phyloP scores from a whole-genome alignment of 1,284 basidiomycete species.

The Cryptococcus jaspeensis region DNA sequence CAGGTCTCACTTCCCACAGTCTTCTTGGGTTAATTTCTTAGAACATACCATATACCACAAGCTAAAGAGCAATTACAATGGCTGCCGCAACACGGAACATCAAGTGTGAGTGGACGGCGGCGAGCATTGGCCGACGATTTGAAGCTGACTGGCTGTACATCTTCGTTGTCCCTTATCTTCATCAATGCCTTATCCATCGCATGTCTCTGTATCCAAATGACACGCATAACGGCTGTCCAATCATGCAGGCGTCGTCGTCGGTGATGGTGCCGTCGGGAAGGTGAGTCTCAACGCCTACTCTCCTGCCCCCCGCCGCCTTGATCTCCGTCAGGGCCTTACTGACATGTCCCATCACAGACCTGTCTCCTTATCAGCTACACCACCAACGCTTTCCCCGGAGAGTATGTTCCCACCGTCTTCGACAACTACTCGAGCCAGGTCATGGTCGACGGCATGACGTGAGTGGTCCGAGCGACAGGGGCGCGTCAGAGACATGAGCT shows the following conservation, averaged over 20 bases:
- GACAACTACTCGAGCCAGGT: slow-evolving; percentile 62
- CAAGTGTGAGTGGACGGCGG: slow-evolving; percentile 27
- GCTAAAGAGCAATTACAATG: no score
- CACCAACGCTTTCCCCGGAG: slow-evolving; percentile 82
- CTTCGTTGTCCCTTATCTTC: no score
- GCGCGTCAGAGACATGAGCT: no score
- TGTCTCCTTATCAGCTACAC: slow-evolving; percentile 97
- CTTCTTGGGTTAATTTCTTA: slow-evolving; percentile 7
- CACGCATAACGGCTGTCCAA: neutral
- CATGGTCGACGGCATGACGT: slow-evolving; percentile 96
- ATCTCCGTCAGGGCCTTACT: no score
- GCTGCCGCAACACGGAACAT: slow-evolving; percentile 29
- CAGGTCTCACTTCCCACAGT: neutral
- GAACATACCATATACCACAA: no score
- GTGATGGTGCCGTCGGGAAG: slow-evolving; percentile 99
- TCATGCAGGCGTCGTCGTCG: slow-evolving; percentile 75
- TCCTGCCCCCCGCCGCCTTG: neutral
- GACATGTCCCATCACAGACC: slow-evolving; percentile 60
- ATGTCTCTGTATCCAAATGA: no score
- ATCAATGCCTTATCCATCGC: no score
- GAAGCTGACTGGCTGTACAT: no score
- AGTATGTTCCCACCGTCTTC: slow-evolving; percentile 88
- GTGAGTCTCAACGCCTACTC: slow-evolving; percentile 59
- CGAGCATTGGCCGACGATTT: neutral
- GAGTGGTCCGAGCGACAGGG: no score